phyloP scores from a whole-genome alignment of 805 yeast genomes.

The Candida ipomoeae region DNA sequence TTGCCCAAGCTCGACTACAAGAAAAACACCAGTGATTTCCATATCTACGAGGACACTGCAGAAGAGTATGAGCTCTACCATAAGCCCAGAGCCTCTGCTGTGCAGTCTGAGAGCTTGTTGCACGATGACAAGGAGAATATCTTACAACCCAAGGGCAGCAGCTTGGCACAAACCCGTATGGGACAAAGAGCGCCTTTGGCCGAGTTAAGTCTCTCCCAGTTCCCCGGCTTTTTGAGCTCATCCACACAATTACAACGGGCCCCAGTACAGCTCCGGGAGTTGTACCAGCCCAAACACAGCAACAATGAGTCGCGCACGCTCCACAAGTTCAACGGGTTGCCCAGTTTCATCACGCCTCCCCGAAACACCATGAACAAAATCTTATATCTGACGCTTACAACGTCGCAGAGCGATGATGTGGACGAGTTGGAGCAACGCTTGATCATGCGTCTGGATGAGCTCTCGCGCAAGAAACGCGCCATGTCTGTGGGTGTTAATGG shows the following conservation, averaged over 20 bases:
- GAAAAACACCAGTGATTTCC: conserved; percentile 5
- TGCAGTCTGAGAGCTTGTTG: conserved; percentile 1
- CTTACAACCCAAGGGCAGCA: conserved; percentile 29
- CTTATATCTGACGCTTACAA: conserved; percentile 15
- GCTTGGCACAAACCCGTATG: conserved; percentile 6
- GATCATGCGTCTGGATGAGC: conserved; percentile 19
- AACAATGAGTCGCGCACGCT: conserved; percentile 25
- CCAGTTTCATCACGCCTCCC: conserved; percentile 35
- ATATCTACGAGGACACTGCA: conserved; percentile 17
- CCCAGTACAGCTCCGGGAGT: conserved; percentile 21
- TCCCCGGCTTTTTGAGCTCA: conserved; percentile 25
- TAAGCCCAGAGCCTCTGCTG: conserved; percentile 5
- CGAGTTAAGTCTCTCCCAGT: conserved; percentile 27
- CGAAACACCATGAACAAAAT: conserved; percentile 22
- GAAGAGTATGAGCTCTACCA: conserved; percentile 14
- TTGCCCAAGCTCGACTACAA: conserved; percentile 11
- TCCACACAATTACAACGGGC: conserved; percentile 8
- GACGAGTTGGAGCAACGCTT: conserved; percentile 21
- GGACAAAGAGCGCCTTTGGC: conserved; percentile 25
- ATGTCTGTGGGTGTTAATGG: conserved; percentile 39
- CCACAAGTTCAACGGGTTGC: conserved; percentile 29
- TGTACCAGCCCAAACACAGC: conserved; percentile 29
- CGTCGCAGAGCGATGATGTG: conserved; percentile 2
- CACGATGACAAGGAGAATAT: conserved; percentile 41
- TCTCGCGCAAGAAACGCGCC: conserved; percentile 28